These are phyloP conservation scores for Chlorella sp. DNA, from an alignment of 139 green algal species.

Conservation along the genomic window DNA sequence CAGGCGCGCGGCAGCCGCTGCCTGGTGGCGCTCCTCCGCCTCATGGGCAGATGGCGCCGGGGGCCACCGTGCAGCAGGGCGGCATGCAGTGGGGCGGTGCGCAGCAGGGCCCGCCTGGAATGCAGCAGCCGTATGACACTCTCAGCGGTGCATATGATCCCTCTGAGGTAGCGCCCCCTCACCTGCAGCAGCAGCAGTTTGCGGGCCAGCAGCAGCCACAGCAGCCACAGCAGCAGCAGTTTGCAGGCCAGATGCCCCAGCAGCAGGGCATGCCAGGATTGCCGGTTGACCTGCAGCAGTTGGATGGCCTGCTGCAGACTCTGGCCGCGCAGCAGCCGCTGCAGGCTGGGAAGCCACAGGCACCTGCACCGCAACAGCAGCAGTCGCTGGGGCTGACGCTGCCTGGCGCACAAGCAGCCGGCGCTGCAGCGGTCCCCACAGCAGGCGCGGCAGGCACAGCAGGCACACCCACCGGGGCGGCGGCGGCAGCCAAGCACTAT, in stretches of 20 bases:
- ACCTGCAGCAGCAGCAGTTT: conserved; percentile 4
- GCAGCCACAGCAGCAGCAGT: not conserved
- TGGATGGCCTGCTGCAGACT: not conserved
- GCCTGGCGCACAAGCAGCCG: not conserved
- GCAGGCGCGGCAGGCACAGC: not conserved
- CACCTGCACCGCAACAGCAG: not conserved
- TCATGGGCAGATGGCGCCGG: no score
- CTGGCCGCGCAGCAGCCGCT: not conserved
- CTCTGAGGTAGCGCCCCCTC: not conserved
- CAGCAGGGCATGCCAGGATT: not conserved
- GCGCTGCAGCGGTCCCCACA: not conserved
- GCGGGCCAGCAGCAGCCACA: not conserved
- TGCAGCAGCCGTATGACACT: no score
- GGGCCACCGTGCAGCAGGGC: no score
- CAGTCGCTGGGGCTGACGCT: not conserved
- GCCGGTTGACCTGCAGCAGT: conserved; percentile 20
- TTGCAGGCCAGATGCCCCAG: not conserved
- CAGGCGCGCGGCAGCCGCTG: no score
- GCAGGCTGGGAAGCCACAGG: not conserved
- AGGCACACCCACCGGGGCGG: not conserved
- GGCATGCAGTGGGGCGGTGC: no score
- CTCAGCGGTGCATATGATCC: no score
- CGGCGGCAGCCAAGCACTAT: conserved; percentile 15
- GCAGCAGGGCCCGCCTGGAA: no score
- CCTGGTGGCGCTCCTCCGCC: no score